phyloP scores from a whole-genome alignment of 441 rosid species.

The Populus hybrid region DNA sequence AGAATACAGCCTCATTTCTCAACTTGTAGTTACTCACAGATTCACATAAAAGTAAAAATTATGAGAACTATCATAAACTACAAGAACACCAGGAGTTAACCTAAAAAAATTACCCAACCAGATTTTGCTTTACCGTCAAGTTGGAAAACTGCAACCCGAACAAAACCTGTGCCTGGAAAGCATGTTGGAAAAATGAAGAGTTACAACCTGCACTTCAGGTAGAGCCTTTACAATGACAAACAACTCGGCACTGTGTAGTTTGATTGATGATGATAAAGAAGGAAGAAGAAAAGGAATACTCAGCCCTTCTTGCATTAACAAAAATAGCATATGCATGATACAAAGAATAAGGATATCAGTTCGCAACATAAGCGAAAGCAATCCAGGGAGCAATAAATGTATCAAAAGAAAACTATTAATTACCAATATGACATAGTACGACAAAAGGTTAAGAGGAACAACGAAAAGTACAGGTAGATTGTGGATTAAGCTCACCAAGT shows the following conservation, averaged over 20 bases:
- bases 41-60: background rate
- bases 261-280: background rate
- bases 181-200: background rate
- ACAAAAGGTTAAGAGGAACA: conserved; percentile 4
- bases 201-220: background rate
- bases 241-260: background rate
- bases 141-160: conserved; percentile 81
- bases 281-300: background rate
- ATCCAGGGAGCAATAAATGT: background rate
- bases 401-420: background rate
- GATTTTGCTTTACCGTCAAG: conserved; percentile 77
- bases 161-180: conserved; percentile 48
- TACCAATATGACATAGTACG: background rate
- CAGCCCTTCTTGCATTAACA: background rate
- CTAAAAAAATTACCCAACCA: conserved; percentile 61
- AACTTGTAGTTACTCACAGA: background rate
- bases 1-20: background rate
- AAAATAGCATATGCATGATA: background rate
- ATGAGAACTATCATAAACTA: conserved; percentile 6
- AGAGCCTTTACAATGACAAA: conserved; percentile 3
- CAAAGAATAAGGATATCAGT: background rate
- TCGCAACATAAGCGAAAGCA: background rate
- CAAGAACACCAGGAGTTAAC: conserved; percentile 16
- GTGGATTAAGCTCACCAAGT: conserved; percentile 49
- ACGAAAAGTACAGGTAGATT: background rate